Evolutionary conservation across 1,284 basidiomycete genomes (phyloP).

Genomic region (Irpex sp.): DNA sequence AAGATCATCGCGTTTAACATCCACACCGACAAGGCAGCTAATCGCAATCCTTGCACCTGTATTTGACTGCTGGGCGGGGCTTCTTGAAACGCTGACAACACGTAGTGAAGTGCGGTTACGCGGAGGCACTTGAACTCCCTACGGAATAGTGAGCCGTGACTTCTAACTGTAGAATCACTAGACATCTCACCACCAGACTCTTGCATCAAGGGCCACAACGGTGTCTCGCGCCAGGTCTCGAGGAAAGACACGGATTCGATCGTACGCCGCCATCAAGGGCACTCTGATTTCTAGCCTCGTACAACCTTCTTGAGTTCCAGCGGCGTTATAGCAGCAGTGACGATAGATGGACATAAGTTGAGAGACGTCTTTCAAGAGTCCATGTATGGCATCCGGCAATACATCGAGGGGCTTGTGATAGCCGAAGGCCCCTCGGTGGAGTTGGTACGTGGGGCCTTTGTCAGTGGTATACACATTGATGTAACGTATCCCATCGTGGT

Average conservation of each 20-base stretch:
- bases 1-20: constrained; percentile 2
- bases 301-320: neutral
- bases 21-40: neutral
- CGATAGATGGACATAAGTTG: neutral
- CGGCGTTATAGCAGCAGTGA: neutral
- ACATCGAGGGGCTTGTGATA: neutral
- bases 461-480: constrained; percentile 17
- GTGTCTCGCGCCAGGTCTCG: neutral
- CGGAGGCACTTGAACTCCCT: neutral
- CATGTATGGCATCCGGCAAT: neutral
- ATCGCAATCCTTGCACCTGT: neutral
- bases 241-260: neutral
- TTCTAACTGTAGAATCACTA: neutral
- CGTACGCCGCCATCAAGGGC: neutral
- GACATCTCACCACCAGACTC: neutral
- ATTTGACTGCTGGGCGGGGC: neutral
- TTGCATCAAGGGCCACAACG: neutral
- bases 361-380: neutral
- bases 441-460: constrained; percentile 11
- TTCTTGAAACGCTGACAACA: neutral
- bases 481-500: constrained; percentile 1
- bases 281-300: neutral
- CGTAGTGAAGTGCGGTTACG: neutral
- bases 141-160: neutral
- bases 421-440: constrained; percentile 7